Evolutionary conservation across 75 land plant species (phyloP).

Genomic region (Adiantum capillusveneris): DNA sequence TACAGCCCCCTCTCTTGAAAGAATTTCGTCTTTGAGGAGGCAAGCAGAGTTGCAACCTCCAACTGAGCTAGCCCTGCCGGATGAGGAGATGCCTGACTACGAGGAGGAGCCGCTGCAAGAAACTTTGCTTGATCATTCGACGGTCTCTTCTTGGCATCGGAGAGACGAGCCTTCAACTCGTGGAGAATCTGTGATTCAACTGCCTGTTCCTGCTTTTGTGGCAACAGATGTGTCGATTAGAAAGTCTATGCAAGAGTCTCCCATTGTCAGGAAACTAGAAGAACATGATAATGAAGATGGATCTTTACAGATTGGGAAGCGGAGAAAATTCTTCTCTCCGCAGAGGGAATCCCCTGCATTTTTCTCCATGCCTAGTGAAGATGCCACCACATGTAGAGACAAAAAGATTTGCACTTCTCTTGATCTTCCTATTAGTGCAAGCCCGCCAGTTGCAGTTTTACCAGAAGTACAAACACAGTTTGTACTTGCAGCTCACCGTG

Average conservation of each 20-base stretch:
- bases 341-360: neutral
- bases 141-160: no score
- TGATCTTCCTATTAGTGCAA: neutral
- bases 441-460: neutral
- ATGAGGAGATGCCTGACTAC: constrained; percentile 63
- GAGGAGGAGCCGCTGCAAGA: constrained; percentile 19
- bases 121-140: neutral
- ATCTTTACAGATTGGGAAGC: neutral
- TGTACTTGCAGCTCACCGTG: neutral
- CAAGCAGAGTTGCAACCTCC: neutral
- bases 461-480: neutral
- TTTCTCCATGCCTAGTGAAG: neutral
- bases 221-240: no score
- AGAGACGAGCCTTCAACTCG: no score
- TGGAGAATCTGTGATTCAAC: neutral
- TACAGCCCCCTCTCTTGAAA: neutral
- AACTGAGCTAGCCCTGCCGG: constrained; percentile 10
- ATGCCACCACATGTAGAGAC: neutral
- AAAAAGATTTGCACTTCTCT: neutral
- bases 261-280: no score
- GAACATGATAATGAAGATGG: neutral
- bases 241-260: no score
- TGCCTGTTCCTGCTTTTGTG: neutral
- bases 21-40: neutral
- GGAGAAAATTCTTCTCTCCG: neutral